Evolutionary conservation across 148 eudicot genomes (phyloP).

Genomic region (Drosera capensis): DNA sequence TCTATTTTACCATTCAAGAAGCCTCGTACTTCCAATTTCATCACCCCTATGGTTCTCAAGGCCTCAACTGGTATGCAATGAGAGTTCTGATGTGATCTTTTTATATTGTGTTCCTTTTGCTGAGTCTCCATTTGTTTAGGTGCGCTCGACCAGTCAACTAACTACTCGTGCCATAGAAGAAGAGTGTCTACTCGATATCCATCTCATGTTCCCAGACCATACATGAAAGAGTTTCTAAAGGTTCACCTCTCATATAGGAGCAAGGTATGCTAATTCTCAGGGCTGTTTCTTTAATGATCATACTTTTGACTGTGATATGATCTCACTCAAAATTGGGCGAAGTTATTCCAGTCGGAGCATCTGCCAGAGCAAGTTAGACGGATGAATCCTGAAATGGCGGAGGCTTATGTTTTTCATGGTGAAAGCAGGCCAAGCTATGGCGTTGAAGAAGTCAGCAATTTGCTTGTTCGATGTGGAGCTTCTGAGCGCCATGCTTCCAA

Average conservation of each 20-base stretch:
- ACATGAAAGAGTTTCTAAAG: conserved; percentile 49
- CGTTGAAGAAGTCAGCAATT: conserved; percentile 43
- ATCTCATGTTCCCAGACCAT: conserved; percentile 30
- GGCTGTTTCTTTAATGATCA: neutral
- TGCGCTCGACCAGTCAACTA: conserved; percentile 17
- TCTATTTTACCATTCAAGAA: conserved; percentile 67
- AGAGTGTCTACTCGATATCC: conserved; percentile 56
- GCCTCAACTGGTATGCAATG: conserved; percentile 34
- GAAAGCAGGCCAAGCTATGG: conserved; percentile 33
- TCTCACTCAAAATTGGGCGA: neutral
- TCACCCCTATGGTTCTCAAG: conserved; percentile 29
- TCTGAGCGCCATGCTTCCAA: conserved; percentile 41
- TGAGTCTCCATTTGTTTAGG: conserved; percentile 18
- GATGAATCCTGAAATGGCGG: conserved; percentile 51
- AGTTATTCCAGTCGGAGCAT: conserved; percentile 27
- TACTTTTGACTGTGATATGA: conserved; percentile 5
- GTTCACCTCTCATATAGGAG: conserved; percentile 25
- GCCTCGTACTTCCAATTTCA: conserved; percentile 63
- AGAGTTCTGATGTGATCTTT: conserved; percentile 2
- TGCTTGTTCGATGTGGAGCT: conserved; percentile 69
- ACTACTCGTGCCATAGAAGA: conserved; percentile 27
- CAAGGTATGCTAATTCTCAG: conserved; percentile 19
- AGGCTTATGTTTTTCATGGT: conserved; percentile 33
- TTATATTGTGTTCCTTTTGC: conserved; percentile 3
- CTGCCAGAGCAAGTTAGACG: conserved; percentile 34